Evolutionary conservation across 1,139 yeast genomes (phyloP).

Genomic region (Williopsis jadinii): DNA sequence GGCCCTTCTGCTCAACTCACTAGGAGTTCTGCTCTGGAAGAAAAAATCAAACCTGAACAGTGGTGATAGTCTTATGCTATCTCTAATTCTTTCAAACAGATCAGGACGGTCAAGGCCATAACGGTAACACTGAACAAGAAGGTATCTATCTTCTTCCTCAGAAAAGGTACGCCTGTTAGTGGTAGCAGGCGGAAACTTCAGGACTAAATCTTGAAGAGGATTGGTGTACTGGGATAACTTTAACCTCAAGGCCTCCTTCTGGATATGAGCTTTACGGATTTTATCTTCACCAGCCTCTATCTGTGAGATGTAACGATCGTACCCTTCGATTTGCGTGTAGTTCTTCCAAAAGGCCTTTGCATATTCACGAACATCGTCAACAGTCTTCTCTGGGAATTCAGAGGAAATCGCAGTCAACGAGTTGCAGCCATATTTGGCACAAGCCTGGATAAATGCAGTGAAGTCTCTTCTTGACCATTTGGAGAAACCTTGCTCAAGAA

Average conservation of each 20-base stretch:
- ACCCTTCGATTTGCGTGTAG: conserved; percentile 62
- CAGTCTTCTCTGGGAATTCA: conserved; percentile 52
- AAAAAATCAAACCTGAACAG: conserved; percentile 66
- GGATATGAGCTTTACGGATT: conserved; percentile 47
- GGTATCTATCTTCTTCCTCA: conserved; percentile 69
- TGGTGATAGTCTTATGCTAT: conserved; percentile 52
- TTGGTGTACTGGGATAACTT: conserved; percentile 53
- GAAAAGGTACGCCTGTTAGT: conserved; percentile 53
- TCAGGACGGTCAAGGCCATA: conserved; percentile 63
- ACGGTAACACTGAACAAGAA: conserved; percentile 56
- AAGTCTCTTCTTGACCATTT: conserved; percentile 73
- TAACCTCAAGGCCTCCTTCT: conserved; percentile 60
- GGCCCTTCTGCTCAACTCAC: conserved; percentile 64
- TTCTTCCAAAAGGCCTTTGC: conserved; percentile 63
- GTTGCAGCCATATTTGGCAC: conserved; percentile 64
- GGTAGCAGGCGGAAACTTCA: conserved; percentile 58
- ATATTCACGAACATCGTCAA: conserved; percentile 63
- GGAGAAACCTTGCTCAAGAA: conserved; percentile 50
- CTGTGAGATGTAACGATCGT: conserved; percentile 57
- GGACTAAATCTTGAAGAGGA: conserved; percentile 58
- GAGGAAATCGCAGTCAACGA: conserved; percentile 51
- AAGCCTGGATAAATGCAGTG: conserved; percentile 53
- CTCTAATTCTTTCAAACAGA: conserved; percentile 55
- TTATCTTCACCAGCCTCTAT: conserved; percentile 77
- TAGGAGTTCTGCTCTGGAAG: conserved; percentile 57